A percentile compares a stretch with the other conserved stretches of the same genome.
These are phyloP conservation scores for Ascochyta pisi DNA, from an alignment of 2,329 filamentous ascomycete genomes.

Conservation along the genomic window DNA sequence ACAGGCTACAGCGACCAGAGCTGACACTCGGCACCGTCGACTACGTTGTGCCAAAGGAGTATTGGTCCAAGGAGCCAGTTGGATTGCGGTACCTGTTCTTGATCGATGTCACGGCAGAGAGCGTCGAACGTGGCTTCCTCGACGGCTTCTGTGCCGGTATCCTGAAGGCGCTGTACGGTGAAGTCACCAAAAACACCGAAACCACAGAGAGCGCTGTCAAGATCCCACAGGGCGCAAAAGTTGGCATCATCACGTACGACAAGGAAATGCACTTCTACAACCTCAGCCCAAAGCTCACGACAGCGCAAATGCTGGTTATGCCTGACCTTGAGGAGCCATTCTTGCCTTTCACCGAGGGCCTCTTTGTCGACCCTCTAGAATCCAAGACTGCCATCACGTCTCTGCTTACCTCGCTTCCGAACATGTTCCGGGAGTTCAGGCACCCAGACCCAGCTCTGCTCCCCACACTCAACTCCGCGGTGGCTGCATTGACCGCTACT, in stretches of 20 bases:
- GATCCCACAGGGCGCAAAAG: slow-evolving; percentile 80
- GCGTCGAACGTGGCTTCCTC: slow-evolving; percentile 87
- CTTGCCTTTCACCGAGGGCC: slow-evolving; percentile 84
- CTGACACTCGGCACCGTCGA: slow-evolving; percentile 91
- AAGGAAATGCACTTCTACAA: slow-evolving; percentile 99
- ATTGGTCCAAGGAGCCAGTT: slow-evolving; percentile 94
- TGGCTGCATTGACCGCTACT: slow-evolving; percentile 83
- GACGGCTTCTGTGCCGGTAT: slow-evolving; percentile 92
- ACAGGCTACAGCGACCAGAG: slow-evolving; percentile 88
- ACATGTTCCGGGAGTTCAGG: slow-evolving; percentile 85
- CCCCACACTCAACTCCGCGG: slow-evolving; percentile 80
- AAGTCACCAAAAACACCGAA: slow-evolving; percentile 54
- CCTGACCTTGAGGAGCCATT: slow-evolving; percentile 97
- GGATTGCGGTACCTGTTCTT: slow-evolving; percentile 88
- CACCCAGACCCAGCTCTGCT: slow-evolving; percentile 90
- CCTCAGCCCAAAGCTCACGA: slow-evolving; percentile 77
- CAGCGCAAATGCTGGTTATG: slow-evolving; percentile 99
- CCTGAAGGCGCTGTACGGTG: slow-evolving; percentile 80
- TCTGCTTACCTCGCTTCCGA: slow-evolving; percentile 82
- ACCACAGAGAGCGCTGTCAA: slow-evolving; percentile 60
- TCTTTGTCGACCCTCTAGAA: slow-evolving; percentile 94
- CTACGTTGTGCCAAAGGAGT: slow-evolving; percentile 96
- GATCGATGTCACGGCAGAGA: slow-evolving; percentile 91
- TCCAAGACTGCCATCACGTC: slow-evolving; percentile 85
- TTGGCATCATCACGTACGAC: slow-evolving; percentile 96